Evolutionary conservation across 2,329 filamentous ascomycete genomes (phyloP).

Genomic region (Hansfordia pulvinata): DNA sequence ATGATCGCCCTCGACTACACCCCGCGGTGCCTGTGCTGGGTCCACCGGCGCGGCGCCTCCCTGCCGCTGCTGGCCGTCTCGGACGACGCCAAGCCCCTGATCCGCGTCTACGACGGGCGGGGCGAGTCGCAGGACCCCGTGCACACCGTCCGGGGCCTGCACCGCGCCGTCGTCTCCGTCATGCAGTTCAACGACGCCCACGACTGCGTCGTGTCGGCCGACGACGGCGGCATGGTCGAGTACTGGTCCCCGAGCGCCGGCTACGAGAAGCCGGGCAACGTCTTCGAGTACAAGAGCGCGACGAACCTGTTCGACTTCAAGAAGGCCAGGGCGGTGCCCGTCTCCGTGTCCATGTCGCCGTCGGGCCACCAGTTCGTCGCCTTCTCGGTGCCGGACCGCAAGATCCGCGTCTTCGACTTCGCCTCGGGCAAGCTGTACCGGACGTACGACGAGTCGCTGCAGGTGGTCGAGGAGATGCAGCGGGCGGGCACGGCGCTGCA

Average conservation of each 20-base stretch:
- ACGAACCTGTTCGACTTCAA: conserved; percentile 97
- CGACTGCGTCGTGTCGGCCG: conserved; percentile 82
- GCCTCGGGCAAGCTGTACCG: conserved; percentile 74
- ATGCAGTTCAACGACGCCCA: conserved; percentile 84
- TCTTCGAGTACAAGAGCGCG: conserved; percentile 86
- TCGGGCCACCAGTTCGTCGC: conserved; percentile 76
- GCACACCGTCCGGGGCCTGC: conserved; percentile 67
- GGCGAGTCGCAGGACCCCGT: conserved; percentile 67
- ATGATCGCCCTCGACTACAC: conserved; percentile 67
- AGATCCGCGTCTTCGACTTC: conserved; percentile 90
- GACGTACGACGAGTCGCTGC: conserved; percentile 88
- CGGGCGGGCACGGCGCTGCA: conserved; percentile 75
- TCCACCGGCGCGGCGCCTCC: conserved; percentile 79
- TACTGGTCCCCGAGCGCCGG: conserved; percentile 77
- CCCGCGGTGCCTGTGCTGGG: conserved; percentile 79
- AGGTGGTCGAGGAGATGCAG: conserved; percentile 86
- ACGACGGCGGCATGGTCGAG: conserved; percentile 86
- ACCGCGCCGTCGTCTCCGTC: conserved; percentile 65
- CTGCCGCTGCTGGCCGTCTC: conserved; percentile 77
- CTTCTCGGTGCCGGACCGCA: conserved; percentile 85
- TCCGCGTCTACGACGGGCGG: conserved; percentile 79
- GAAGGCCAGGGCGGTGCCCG: conserved; percentile 77
- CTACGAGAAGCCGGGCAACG: conserved; percentile 83
- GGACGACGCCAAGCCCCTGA: conserved; percentile 55
- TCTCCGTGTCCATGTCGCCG: conserved; percentile 73